Conservation (phyloP, 345 rosid species). For the Gossypioides kirkii region DNA sequence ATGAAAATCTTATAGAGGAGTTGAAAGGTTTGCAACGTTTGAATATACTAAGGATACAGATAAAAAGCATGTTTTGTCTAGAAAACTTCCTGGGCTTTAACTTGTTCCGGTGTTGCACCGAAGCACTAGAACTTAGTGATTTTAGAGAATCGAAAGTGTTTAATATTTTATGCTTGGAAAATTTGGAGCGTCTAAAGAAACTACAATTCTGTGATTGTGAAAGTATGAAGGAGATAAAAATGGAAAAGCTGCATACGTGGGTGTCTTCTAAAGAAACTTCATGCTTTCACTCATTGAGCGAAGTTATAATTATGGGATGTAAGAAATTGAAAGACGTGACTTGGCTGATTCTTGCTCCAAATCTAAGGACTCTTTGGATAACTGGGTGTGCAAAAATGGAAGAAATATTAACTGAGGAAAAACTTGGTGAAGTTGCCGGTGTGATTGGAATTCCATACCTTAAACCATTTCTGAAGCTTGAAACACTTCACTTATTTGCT, state of each 20-base stretch:
- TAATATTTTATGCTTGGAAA: not conserved
- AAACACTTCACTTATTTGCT: not conserved
- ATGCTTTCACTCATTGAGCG: not conserved
- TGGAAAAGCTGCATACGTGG: not conserved
- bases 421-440: not conserved
- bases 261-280: not conserved
- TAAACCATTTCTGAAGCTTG: not conserved
- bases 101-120: not conserved
- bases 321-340: not conserved
- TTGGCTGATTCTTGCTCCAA: not conserved
- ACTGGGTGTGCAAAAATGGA: not conserved
- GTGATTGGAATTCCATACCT: not conserved
- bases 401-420: slow-evolving; percentile 9
- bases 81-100: not conserved
- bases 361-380: not conserved
- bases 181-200: not conserved
- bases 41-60: not conserved
- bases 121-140: not conserved
- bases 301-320: not conserved
- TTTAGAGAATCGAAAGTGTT: not conserved
- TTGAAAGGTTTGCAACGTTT: not conserved
- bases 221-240: not conserved
- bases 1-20: not conserved
- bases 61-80: not conserved
- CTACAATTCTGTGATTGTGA: not conserved